phyloP scores from a whole-genome alignment of 2,329 filamentous ascomycete genomes.

The Decorospora gaudefroyi region DNA sequence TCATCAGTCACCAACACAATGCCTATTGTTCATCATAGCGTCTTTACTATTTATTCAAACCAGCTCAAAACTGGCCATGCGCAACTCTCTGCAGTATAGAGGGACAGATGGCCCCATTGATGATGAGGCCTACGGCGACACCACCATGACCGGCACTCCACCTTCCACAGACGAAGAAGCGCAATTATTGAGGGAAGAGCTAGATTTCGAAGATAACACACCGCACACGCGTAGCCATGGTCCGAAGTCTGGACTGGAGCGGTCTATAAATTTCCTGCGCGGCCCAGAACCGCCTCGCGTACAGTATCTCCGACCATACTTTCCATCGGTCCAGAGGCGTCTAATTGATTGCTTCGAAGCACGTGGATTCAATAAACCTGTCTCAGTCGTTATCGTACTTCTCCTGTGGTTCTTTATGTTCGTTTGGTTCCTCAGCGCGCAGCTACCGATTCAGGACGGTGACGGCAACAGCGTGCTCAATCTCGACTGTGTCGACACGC shows the following conservation, averaged over 20 bases:
- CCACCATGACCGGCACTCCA: constrained; percentile 8
- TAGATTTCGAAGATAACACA: constrained; percentile 31
- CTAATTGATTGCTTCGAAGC: constrained; percentile 64
- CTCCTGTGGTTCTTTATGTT: constrained; percentile 70
- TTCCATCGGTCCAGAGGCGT: constrained; percentile 67
- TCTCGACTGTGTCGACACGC: constrained; percentile 70
- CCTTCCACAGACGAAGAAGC: constrained; percentile 36
- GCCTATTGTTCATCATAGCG: background rate
- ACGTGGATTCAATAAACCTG: constrained; percentile 51
- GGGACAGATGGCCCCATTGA: constrained; percentile 2
- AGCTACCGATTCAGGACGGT: constrained; percentile 62
- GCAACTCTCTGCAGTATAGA: background rate
- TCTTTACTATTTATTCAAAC: background rate
- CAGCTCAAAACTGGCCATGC: constrained; percentile 9
- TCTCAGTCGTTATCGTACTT: constrained; percentile 61
- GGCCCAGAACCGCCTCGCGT: constrained; percentile 52
- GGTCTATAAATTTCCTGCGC: constrained; percentile 42
- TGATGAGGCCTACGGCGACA: constrained; percentile 15
- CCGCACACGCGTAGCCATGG: constrained; percentile 8
- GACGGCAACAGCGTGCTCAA: constrained; percentile 67
- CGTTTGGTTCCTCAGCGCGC: constrained; percentile 65
- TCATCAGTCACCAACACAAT: constrained; percentile 1
- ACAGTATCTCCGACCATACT: constrained; percentile 55
- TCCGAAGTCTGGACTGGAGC: no score
- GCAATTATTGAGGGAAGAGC: constrained; percentile 33